Evolutionary conservation across 1,284 basidiomycete species (phyloP).

Genomic region (Somion occarium): DNA sequence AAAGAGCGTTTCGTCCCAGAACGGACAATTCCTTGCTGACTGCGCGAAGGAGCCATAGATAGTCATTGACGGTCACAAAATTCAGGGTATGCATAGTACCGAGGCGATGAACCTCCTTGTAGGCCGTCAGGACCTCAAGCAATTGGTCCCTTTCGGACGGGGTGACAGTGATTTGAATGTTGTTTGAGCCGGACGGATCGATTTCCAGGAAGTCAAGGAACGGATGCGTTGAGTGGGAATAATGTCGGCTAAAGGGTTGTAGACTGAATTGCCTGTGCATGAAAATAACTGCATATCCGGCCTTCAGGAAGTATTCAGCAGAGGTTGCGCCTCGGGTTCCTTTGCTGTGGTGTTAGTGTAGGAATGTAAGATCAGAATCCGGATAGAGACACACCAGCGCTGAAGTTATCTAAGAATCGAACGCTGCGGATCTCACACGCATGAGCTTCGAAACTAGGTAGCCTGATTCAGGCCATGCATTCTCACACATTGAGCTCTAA

Average conservation of each 20-base stretch:
- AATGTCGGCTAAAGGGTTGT: slow-evolving; percentile 94
- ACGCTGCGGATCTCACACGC: slow-evolving; percentile 54
- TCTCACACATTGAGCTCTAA: slow-evolving; percentile 95
- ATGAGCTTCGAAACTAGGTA: slow-evolving; percentile 18
- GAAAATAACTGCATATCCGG: slow-evolving; percentile 97
- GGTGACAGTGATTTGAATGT: slow-evolving; percentile 56
- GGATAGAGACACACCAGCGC: slow-evolving; percentile 64
- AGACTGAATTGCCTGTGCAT: slow-evolving; percentile 97
- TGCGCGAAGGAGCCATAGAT: slow-evolving; percentile 87
- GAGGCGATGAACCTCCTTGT: slow-evolving; percentile 74
- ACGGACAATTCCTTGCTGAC: slow-evolving; percentile 70
- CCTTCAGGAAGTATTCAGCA: slow-evolving; percentile 93
- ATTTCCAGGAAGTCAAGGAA: slow-evolving; percentile 95
- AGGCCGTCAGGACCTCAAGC: slow-evolving; percentile 71
- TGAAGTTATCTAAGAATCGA: slow-evolving; percentile 98
- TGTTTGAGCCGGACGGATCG: slow-evolving; percentile 32
- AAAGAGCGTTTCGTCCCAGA: slow-evolving; percentile 76
- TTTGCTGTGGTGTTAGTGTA: slow-evolving; percentile 28
- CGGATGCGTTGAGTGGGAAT: slow-evolving; percentile 96
- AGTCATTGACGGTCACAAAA: slow-evolving; percentile 95
- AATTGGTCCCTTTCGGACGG: slow-evolving; percentile 62
- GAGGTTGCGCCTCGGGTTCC: slow-evolving; percentile 96
- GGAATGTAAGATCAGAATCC: not conserved
- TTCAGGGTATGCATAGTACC: slow-evolving; percentile 82
- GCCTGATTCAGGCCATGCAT: slow-evolving; percentile 11